These are phyloP conservation scores for Tylopilus subfusipes DNA, from an alignment of 768 basidiomycete species.

Conservation along the genomic window DNA sequence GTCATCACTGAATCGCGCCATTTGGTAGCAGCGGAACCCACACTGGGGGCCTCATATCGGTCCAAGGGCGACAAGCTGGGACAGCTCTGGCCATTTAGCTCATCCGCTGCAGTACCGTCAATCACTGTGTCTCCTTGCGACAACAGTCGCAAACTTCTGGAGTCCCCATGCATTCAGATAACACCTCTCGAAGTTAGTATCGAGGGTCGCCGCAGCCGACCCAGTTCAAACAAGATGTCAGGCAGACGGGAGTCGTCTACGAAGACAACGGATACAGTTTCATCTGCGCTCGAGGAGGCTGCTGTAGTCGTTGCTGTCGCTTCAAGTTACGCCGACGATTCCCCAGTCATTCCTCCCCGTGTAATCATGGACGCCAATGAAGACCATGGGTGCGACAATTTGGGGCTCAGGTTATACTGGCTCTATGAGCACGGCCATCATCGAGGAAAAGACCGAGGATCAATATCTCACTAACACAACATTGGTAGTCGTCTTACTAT, in stretches of 20 bases:
- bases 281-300: not conserved
- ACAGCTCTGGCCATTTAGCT: not conserved
- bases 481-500: slow-evolving; percentile 4
- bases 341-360: not conserved
- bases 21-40: not conserved
- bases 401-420: not conserved
- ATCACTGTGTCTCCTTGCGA: slow-evolving; percentile 1
- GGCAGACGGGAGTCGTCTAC: not conserved
- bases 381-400: not conserved
- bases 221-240: not conserved
- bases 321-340: not conserved
- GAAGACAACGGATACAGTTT: not conserved
- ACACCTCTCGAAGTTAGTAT: not conserved
- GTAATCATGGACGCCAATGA: not conserved
- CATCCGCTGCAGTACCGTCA: not conserved
- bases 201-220: not conserved
- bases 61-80: not conserved
- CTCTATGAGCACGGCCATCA: not conserved
- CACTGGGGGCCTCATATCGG: not conserved
- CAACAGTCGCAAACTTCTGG: not conserved
- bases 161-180: not conserved
- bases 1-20: not conserved
- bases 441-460: not conserved
- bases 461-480: not conserved
- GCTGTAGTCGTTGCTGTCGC: not conserved